Evolutionary conservation across 176 grass and related monocot species (phyloP), one percentile per base, ranked within the genome.

Genomic region (Otatea glauca): DNA sequence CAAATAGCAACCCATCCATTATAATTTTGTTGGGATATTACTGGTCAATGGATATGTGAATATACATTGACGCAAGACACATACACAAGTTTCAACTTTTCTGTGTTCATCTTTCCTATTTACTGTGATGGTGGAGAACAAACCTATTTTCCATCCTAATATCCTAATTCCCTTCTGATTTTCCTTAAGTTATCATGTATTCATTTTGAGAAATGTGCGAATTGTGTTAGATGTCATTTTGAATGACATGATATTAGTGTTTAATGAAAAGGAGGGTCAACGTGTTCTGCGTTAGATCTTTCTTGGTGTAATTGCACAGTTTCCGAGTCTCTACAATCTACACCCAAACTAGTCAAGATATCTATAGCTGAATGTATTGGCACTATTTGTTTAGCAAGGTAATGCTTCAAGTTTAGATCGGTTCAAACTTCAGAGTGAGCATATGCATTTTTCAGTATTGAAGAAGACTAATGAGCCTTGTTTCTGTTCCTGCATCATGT

Each of bases 361-460:
- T 32, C n/a, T 87, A 48, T 68, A 75, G 50, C n/a, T 60, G 42
- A 75, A 62, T 84, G 59, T 63, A 27, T 72, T 68, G 18, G 6
- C 74, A 76, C 15, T 83, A 58, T 65, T 64, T 55, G 10, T 60
- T 60, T 60, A 25, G 9, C n/a, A 60, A 14, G 55, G 58, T 25
- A 83, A 53, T 61, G 3, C 37, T 65, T 72, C 20, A 63, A 49
- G 13, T 62, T 67, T 48, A 62, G 21, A 43, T 18, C 11, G 6
- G 58, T 17, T 72, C 73, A 37, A 60, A 73, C 15, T 15, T 24
- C 32, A 58, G 27, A 64, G n/a, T 48, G 56, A 53, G 61, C 10
- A 43, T 81, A 86, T 86, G 60, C 72, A 68, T 89, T 83, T 61
- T 83, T 78, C 29, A 51, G 8, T 73, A 70, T 68, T 35, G 25